These are phyloP conservation scores for Colletotrichum theobromicola DNA, from an alignment of 2,329 filamentous ascomycete species.

Conservation along the genomic window DNA sequence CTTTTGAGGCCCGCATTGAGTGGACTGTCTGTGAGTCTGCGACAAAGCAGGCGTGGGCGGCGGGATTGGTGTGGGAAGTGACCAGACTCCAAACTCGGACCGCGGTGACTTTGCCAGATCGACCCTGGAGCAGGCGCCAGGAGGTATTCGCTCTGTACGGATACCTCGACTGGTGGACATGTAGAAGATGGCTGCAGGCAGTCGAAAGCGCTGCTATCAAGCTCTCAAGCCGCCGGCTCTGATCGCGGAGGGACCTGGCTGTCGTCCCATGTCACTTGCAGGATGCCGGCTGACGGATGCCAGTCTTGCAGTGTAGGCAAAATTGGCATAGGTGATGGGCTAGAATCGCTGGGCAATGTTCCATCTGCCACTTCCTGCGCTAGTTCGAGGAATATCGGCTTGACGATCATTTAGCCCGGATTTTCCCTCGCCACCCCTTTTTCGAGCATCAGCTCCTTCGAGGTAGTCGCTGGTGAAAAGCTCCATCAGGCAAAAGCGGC, in stretches of 20 bases:
- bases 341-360: conserved; percentile 12
- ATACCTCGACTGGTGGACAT: not conserved
- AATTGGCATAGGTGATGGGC: not conserved
- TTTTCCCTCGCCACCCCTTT: conserved; percentile 18
- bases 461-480: not conserved
- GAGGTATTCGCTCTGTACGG: conserved; percentile 6
- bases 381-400: conserved; percentile 11
- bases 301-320: not conserved
- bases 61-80: conserved; percentile 7
- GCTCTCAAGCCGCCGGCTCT: not conserved
- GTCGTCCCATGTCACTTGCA: conserved; percentile 21
- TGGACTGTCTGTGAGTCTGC: conserved; percentile 20
- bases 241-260: not conserved
- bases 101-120: not conserved
- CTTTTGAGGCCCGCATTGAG: conserved; percentile 24
- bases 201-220: not conserved
- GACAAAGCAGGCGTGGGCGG: conserved; percentile 8
- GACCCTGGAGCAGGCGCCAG: not conserved
- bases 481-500: conserved; percentile 18
- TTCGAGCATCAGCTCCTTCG: not conserved
- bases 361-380: conserved; percentile 7
- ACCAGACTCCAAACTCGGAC: conserved; percentile 6
- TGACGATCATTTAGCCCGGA: conserved; percentile 15
- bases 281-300: conserved; percentile 16
- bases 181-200: not conserved